Conservation (phyloP, 208 protist genomes). For the Tritrichomonas musculus region DNA sequence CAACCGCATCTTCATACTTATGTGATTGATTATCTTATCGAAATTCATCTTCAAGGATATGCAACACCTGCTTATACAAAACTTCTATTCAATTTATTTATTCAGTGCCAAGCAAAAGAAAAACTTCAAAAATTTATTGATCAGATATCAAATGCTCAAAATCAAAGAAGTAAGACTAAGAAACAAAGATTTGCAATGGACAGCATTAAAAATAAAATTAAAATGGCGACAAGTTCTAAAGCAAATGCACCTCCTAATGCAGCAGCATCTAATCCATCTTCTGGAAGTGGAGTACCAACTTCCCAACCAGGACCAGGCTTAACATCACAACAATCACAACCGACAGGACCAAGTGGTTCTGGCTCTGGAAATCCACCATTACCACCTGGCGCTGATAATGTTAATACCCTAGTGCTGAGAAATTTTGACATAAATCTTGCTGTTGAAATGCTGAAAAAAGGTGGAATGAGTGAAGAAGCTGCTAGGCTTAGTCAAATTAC, state of each 20-base stretch:
- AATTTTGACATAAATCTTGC: background rate
- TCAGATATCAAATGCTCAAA: background rate
- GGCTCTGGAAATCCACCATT: too few relatives aligned
- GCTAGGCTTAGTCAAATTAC: background rate
- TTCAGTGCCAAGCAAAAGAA: background rate
- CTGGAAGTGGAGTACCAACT: too few relatives aligned
- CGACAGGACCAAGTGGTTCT: too few relatives aligned
- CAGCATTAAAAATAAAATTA: too few relatives aligned
- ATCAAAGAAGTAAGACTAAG: too few relatives aligned
- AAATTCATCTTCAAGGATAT: background rate
- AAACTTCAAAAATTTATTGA: background rate
- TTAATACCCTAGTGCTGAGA: too few relatives aligned
- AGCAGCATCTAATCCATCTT: too few relatives aligned
- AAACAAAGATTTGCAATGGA: background rate
- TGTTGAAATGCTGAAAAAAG: background rate
- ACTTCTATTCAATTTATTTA: background rate
- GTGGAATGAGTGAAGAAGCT: background rate
- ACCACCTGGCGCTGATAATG: too few relatives aligned
- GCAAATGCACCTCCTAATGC: too few relatives aligned
- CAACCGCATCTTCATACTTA: background rate
- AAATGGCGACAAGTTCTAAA: too few relatives aligned
- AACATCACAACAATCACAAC: too few relatives aligned
- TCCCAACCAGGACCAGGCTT: too few relatives aligned
- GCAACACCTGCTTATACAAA: background rate
- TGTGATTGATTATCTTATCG: background rate